Evolutionary conservation across 2,329 filamentous ascomycete species (phyloP), one percentile per base, ranked within the genome.

Genomic region (Celoporthe dispersa): DNA sequence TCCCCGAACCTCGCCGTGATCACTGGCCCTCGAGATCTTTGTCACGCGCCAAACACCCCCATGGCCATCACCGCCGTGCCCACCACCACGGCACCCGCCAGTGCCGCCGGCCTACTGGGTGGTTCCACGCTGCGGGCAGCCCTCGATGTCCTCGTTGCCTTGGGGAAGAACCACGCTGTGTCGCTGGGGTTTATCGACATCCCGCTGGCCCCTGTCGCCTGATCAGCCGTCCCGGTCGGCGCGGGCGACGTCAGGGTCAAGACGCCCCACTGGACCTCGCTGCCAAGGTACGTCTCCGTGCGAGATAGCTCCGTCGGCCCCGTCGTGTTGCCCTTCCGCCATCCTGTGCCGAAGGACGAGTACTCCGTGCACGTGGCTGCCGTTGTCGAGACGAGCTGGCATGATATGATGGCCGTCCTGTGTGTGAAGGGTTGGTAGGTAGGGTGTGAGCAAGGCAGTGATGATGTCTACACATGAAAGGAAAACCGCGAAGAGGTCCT

Each of bases 301-400:
- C 84, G 85, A 19, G 77, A 78, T 14, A 81, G 78, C 71, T 84
- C 79, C 1, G 82, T 83, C 55, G 83, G 82, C 0, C 84, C 83
- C 1, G 80, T 80, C 65, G 80, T 68, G 11, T 77, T 75, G 65
- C 81, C 81, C 61, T 82, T 78, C 5, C 76, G 75, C 73, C 81
- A 83, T 63, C 79, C 79, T 6, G 80, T 74, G 55, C 78, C 80
- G 66, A 80, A 81, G 64, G 83, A 84, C 2, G 84, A 84, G 72
- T 83, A 85, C 28, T 84, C 84, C 0, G 82, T 85, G 72, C 84
- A 86, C 6, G 81, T 83, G 25, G 84, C 84, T 12, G 78, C 79
- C 5, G 82, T 84, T 6, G 78, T 82, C 33, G 79, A 82, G 28
- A 78, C 74, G 33, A 85, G 76, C 22, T 78, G 76, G 74, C 84